phyloP scores from a whole-genome alignment of 345 rosid genomes.

The Bruguiera sexangula region DNA sequence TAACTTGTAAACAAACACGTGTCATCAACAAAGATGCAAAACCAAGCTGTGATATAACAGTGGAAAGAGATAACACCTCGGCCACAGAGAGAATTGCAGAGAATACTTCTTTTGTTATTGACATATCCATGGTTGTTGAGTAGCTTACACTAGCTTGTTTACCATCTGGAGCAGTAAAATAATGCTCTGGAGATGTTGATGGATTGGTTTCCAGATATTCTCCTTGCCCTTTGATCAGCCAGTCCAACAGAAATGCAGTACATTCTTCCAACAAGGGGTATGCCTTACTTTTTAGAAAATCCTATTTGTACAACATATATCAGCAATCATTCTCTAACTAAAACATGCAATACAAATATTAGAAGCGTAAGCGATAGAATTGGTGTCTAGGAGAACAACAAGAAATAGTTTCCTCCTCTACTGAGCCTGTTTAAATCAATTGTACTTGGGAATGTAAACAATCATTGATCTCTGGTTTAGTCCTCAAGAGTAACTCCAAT shows the following conservation, averaged over 20 bases:
- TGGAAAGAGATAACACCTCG: conserved; percentile 47
- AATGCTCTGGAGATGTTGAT: conserved; percentile 94
- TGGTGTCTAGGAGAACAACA: too few species aligned
- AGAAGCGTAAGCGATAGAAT: neutral
- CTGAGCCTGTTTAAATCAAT: too few species aligned
- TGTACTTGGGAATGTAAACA: too few species aligned
- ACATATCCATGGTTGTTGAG: conserved; percentile 95
- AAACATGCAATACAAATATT: neutral
- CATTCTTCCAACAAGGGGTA: conserved; percentile 92
- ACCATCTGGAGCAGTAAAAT: conserved; percentile 75
- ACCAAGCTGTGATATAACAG: neutral
- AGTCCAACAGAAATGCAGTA: conserved; percentile 65
- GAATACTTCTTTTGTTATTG: conserved; percentile 75
- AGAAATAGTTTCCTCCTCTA: too few species aligned
- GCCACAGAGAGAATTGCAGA: conserved; percentile 65
- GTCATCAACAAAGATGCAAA: neutral
- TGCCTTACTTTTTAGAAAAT: conserved; percentile 67
- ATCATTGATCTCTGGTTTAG: neutral
- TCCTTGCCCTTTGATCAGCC: conserved; percentile 78
- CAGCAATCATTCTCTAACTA: neutral
- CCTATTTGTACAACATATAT: conserved; percentile 39
- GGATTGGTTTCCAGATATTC: conserved; percentile 88
- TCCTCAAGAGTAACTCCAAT: neutral
- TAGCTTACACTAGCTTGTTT: conserved; percentile 81
- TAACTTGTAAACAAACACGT: neutral